Conservation (phyloP, 352 stramenopile species). For the Phytophthora megakarya region DNA sequence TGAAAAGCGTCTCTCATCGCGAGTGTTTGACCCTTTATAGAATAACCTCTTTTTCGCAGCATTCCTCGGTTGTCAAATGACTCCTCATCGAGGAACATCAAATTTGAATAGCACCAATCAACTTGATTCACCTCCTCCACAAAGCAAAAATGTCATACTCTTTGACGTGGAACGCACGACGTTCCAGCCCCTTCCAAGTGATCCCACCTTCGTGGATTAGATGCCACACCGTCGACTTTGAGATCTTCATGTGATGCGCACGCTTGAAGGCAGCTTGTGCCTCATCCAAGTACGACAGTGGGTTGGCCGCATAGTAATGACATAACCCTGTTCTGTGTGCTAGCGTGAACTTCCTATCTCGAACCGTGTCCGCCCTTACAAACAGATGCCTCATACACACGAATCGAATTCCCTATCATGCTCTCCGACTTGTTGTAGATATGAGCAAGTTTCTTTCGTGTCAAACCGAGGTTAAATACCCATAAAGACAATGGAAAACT, state of each 20-base stretch:
- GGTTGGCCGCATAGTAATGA: neutral
- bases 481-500: conserved; percentile 11
- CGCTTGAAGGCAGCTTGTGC: neutral
- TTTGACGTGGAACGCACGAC: neutral
- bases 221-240: neutral
- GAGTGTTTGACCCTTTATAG: too few relatives aligned
- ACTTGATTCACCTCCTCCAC: neutral
- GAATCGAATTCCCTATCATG: conserved; percentile 9
- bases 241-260: neutral
- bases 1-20: too few relatives aligned
- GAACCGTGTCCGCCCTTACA: neutral
- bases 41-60: neutral
- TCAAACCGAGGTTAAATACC: conserved; percentile 1
- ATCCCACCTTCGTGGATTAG: too few relatives aligned
- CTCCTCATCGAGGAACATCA: neutral
- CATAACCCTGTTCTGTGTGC: neutral
- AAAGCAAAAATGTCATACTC: neutral
- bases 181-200: neutral
- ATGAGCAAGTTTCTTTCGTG: conserved; percentile 1
- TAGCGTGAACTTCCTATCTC: neutral
- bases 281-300: neutral
- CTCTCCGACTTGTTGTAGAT: neutral
- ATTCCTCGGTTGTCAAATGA: conserved; percentile 1
- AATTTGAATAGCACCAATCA: neutral
- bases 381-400: conserved; percentile 1